phyloP scores from a whole-genome alignment of 768 basidiomycete species.

The Leccinum uliginosum region DNA sequence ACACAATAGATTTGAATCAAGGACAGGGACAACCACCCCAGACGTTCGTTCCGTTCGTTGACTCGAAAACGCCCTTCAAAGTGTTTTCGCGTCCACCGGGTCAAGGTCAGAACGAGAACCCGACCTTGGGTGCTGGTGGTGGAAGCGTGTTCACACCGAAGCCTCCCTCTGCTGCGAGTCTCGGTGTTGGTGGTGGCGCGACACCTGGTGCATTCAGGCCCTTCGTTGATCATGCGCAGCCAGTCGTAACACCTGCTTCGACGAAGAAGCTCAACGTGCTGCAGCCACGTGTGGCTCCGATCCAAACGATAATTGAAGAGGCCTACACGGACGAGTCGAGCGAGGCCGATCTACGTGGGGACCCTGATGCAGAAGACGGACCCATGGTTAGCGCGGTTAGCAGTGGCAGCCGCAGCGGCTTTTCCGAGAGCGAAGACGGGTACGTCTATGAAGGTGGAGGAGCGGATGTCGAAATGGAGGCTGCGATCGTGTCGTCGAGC shows the following conservation, averaged over 20 bases:
- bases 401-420: conserved; percentile 26
- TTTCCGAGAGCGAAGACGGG: conserved; percentile 34
- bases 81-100: conserved; percentile 68
- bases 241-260: conserved; percentile 15
- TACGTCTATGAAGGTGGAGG: conserved; percentile 28
- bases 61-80: conserved; percentile 41
- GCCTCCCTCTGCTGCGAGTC: conserved; percentile 21
- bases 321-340: conserved; percentile 32
- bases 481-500: conserved; percentile 26
- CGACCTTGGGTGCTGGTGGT: conserved; percentile 12
- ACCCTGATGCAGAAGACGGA: conserved; percentile 25
- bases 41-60: conserved; percentile 41
- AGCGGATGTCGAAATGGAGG: conserved; percentile 23
- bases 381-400: conserved; percentile 14
- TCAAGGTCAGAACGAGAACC: conserved; percentile 39
- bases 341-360: conserved; percentile 20
- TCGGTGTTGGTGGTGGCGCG: conserved; percentile 2
- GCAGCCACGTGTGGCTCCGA: conserved; percentile 16
- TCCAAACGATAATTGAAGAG: conserved; percentile 24
- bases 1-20: conserved; percentile 16
- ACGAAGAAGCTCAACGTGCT: conserved; percentile 17
- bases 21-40: conserved; percentile 20
- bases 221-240: conserved; percentile 27
- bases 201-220: conserved; percentile 33
- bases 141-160: conserved; percentile 44